These are phyloP conservation scores for Teratosphaeria gauchensis DNA, from an alignment of 2,329 filamentous ascomycete species.

Conservation along the genomic window DNA sequence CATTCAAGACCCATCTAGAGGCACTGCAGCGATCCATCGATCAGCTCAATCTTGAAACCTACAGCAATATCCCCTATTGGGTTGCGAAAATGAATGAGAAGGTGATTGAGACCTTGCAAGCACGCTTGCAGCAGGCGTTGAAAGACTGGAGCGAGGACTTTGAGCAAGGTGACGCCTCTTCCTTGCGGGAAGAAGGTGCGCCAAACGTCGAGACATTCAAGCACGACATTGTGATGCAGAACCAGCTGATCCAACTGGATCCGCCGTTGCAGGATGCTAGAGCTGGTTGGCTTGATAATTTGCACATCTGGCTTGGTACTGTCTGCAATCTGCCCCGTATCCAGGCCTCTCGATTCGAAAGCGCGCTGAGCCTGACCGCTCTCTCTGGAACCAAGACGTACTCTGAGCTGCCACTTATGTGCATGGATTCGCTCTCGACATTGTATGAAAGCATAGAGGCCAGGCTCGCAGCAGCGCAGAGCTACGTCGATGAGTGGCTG, in stretches of 20 bases:
- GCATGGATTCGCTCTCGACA: conserved; percentile 65
- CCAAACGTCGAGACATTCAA: conserved; percentile 65
- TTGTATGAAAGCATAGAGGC: conserved; percentile 78
- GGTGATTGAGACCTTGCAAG: conserved; percentile 69
- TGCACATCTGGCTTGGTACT: conserved; percentile 87
- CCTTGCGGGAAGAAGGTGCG: conserved; percentile 36
- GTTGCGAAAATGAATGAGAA: conserved; percentile 77
- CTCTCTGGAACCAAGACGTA: conserved; percentile 56
- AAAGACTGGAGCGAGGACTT: conserved; percentile 82
- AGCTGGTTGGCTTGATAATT: conserved; percentile 84
- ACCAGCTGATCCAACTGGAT: conserved; percentile 93
- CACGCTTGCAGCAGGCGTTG: conserved; percentile 77
- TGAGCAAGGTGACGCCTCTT: conserved; percentile 38
- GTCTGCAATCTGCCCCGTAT: conserved; percentile 90
- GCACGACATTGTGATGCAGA: conserved; percentile 94
- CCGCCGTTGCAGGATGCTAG: conserved; percentile 85
- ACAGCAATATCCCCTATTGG: conserved; percentile 86
- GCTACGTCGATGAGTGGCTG: conserved; percentile 94
- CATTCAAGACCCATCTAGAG: conserved; percentile 72
- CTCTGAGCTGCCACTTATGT: conserved; percentile 72
- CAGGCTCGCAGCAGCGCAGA: conserved; percentile 68
- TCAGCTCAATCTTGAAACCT: conserved; percentile 92
- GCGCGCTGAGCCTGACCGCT: conserved; percentile 55
- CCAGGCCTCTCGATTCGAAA: conserved; percentile 90
- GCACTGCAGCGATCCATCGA: conserved; percentile 87